These are phyloP conservation scores for Aspergillus sp. DNA, from an alignment of 2,329 filamentous ascomycete genomes.

Conservation along the genomic window DNA sequence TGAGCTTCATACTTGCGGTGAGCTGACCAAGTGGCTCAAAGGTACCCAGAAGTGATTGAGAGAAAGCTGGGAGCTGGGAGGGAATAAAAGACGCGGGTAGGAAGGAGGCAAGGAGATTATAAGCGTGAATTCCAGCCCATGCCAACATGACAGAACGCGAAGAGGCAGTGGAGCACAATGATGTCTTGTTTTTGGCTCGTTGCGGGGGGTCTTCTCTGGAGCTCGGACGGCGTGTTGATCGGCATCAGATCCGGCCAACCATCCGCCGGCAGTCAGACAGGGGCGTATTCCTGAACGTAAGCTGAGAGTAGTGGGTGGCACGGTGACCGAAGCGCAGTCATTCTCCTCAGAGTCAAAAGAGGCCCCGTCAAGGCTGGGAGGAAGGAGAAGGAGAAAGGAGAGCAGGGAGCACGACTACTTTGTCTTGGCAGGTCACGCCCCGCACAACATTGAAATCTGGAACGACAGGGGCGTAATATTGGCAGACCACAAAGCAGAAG, in stretches of 20 bases:
- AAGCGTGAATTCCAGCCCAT: conserved; percentile 2
- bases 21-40: conserved; percentile 1
- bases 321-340: neutral
- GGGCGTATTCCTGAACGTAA: neutral
- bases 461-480: neutral
- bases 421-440: neutral
- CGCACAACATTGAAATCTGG: neutral
- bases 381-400: neutral
- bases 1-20: conserved; percentile 34
- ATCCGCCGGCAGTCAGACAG: neutral
- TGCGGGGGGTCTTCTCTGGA: neutral
- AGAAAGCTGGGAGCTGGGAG: neutral
- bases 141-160: conserved; percentile 1
- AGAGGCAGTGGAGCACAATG: conserved; percentile 3
- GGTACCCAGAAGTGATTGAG: neutral
- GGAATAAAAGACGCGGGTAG: neutral
- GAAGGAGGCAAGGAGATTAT: conserved; percentile 5
- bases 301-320: neutral
- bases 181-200: conserved; percentile 1
- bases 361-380: neutral
- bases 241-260: conserved; percentile 1
- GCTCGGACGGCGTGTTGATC: conserved; percentile 5
- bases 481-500: no score
- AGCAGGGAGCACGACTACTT: neutral
- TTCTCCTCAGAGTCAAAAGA: neutral